Evolutionary conservation across 345 rosid genomes (phyloP), one percentile per base, ranked within the genome.

Genomic region (Euphorbia lathyris): DNA sequence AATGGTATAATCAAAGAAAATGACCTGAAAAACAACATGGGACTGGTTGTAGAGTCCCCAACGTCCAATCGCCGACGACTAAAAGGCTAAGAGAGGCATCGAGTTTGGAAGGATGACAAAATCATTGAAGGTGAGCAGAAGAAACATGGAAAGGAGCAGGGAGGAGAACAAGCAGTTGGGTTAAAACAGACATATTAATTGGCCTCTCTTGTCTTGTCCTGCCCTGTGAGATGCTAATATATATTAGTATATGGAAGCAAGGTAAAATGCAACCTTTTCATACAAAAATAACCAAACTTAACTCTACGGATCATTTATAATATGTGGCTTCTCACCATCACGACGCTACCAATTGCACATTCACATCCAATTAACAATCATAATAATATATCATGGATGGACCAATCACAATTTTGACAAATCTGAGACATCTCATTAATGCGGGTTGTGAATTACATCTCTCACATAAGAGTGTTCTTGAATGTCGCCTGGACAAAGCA

Each of bases 391-490:
- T n/a, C 87, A 67, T 93, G 98, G 29, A 87, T 88, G 8, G 74
- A 72, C 96, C 97, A 89, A 80, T 96, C 97, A 82, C 99, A 96
- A 80, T 86, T 89, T 72, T 96, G 99, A 86, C 99, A 96, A n/a
- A 96, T 92, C 97, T 68, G 0, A 75, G 73, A 82, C 96, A 89
- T 79, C 99, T 87, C 62, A 92, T 88, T 0, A 81, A 55, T 14
- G 97, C 96, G 45, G 99, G 96, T 56, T 92, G 97, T 1, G 91
- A 86, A 74, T 85, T 83, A 72, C 99, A 96, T 74, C 96, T 87
- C 63, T 92, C 99, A 58, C 98, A 96, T 68, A 92, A 9, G 38
- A 96, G 87, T 2, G 96, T 90, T 50, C 99, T 75, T 3, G 97
- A 89, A 78, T 96, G 99, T 34, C 97, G 90, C 69, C 78, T 92